Base-by-base conservation (phyloP, 2,329 filamentous ascomycete genomes). In the Aspergillus piperis region DNA sequence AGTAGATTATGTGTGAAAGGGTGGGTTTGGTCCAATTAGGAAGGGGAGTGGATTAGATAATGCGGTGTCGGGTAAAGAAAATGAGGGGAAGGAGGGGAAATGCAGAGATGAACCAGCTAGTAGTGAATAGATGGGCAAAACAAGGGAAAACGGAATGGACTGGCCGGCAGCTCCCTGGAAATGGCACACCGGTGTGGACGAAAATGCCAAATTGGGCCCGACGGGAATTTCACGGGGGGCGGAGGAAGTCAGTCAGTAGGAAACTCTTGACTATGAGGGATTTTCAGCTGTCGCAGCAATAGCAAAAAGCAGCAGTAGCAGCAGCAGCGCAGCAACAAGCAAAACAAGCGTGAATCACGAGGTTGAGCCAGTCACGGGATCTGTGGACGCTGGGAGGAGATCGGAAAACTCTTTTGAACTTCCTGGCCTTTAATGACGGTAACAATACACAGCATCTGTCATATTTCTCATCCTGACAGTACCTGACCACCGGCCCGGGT, bases 261-360 rank as follows among this genome's bases (percentile, higher is more conserved):
- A 53, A 53, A 51, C 62, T 27, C 11, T 30, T 30, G 49, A 54
- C 60, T 68, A 67, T 67, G 66, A 68, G 64, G 67, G 66, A 69
- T 69, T 68, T 68, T 69, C 47, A 30, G 44, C 13, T 15, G 44
- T 13, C 8, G 44, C 44, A 48, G 44, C 10, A 25, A 15, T 11
- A 48, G 58, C 42, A 61, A 50, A 59, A 39, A 61, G 59, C 48
- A 42, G 41, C 42, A 57, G 36, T 8, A 27, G 25, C 25, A 27
- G 25, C 6, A 27, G 25, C 25, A 52, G 25, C n/a, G 25, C 25
- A 52, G 25, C n/a, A 21, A 49, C 38, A 48, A 30, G 17, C 38
- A 30, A 42, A 25, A 54, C 39, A 32, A 50, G 8, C 47, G 3
- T 10, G 23, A n/a, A n/a, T 30, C 47, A 30, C 15, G 25, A 50